Conservation (phyloP, 176 grass and related monocot genomes). For the Aegilops tauschii region DNA sequence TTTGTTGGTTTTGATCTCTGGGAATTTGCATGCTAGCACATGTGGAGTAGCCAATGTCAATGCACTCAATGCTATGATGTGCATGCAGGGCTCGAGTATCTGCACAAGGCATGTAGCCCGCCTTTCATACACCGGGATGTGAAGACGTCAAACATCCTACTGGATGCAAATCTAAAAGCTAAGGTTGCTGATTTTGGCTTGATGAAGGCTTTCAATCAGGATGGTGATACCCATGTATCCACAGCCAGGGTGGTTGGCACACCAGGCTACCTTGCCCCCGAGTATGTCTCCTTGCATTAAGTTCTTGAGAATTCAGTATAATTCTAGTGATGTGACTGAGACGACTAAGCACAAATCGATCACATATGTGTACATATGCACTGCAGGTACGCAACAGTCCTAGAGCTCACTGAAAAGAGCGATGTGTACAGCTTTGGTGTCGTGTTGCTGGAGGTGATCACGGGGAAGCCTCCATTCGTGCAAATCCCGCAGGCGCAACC, state of each 20-base stretch:
- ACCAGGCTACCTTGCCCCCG: conserved; percentile 57
- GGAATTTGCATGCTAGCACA: background rate
- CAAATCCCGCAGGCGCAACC: conserved; percentile 11
- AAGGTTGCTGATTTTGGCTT: conserved; percentile 82
- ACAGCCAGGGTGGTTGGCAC: conserved; percentile 35
- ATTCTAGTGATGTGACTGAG: background rate
- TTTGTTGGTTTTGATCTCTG: background rate
- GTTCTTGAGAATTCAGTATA: background rate
- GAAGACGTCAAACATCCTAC: conserved; percentile 59
- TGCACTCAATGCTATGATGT: background rate
- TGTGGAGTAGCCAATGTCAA: background rate
- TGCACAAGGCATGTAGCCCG: conserved; percentile 54
- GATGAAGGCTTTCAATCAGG: conserved; percentile 32
- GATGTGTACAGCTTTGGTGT: conserved; percentile 72
- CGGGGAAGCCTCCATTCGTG: conserved; percentile 32
- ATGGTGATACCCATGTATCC: conserved; percentile 37
- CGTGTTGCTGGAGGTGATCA: conserved; percentile 48
- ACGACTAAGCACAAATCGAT: background rate
- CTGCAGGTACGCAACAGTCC: conserved; percentile 24
- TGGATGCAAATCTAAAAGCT: conserved; percentile 49
- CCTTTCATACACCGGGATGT: conserved; percentile 60
- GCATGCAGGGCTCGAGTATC: conserved; percentile 57
- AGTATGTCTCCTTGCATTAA: conserved; percentile 2
- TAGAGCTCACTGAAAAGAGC: conserved; percentile 34
- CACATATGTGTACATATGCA: background rate